Base-by-base conservation (phyloP, 2,329 filamentous ascomycete species). In the Aspergillus bombycis region DNA sequence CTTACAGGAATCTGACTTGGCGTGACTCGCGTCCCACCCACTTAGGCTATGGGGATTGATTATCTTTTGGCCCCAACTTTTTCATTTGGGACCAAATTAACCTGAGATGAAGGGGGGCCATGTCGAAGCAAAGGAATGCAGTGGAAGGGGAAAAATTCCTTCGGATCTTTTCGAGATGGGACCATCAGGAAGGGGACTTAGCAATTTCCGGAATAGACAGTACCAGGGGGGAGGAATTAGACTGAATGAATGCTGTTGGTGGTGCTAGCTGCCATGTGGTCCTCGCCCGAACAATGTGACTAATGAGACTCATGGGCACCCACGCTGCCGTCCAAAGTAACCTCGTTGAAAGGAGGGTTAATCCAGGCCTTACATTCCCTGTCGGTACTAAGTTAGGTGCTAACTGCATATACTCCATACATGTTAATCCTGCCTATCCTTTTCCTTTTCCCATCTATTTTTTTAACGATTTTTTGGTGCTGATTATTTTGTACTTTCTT, bases 181-280 rank as follows among this genome's bases (percentile, higher is more conserved):
- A 10, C 32, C 52, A 30, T 34, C 32, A 59, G 26, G 28, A 53
- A 30, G 26, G 19, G 21, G 28, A 23, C 34, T 26, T 41, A 53
- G 26, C 57, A 38, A 46, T 38, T 53, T 52, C 16, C 14, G 57
- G 57, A 32, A 59, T 59, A 38, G 30, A n/a, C 3, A 34, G 30
- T 21, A 36, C 19, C 10, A 54, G 30, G 50, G 46, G 43, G 50
- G 19, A 23, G 8, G 52, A 14, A 36, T 21, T 21, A 36, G 52
- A 54, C 36, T 54, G 21, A 54, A 26, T 19, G 12, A 19, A n/a
- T 26, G 7, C 28, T 52, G 30, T 19, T 59, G 63, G 61, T 63
- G 64, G 55, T 65, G 41, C 43, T 63, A 5, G 53, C 43, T 64
- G 62, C 64, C 62, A 66, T 65, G 64, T 64, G 64, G 64, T 59